These are phyloP conservation scores for Podospora pseudoanserina DNA, from an alignment of 495 filamentous ascomycete genomes.

Conservation along the genomic window DNA sequence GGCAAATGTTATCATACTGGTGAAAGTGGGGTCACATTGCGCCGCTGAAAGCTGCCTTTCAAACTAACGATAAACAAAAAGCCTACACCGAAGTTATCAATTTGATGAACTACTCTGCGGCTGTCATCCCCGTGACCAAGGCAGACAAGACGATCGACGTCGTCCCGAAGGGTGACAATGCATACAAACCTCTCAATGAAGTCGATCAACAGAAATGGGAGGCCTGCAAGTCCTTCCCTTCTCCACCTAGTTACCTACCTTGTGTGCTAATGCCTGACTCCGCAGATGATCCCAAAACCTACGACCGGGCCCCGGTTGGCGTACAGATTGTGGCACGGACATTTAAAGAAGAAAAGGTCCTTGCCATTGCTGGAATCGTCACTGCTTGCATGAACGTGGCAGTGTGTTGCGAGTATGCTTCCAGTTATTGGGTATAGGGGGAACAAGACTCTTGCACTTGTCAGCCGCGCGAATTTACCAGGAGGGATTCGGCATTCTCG, in stretches of 20 bases:
- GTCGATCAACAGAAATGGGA: background rate
- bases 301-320: background rate
- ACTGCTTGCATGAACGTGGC: background rate
- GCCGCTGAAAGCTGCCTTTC: too few species aligned
- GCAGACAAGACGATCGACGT: background rate
- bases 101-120: background rate
- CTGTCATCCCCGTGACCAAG: background rate
- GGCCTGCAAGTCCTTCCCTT: background rate
- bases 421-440: too few species aligned
- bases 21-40: too few species aligned
- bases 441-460: too few species aligned
- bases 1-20: conserved; percentile 32
- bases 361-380: background rate
- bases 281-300: background rate
- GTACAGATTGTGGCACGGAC: background rate
- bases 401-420: too few species aligned
- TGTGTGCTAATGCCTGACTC: background rate
- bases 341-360: background rate
- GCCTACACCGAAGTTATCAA: background rate
- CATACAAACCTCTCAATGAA: background rate
- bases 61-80: background rate
- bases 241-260: background rate
- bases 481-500: too few species aligned
- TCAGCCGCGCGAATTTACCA: too few species aligned
- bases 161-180: background rate